Conservation (phyloP, 805 yeast species). For the Metschnikowia lachancei region DNA sequence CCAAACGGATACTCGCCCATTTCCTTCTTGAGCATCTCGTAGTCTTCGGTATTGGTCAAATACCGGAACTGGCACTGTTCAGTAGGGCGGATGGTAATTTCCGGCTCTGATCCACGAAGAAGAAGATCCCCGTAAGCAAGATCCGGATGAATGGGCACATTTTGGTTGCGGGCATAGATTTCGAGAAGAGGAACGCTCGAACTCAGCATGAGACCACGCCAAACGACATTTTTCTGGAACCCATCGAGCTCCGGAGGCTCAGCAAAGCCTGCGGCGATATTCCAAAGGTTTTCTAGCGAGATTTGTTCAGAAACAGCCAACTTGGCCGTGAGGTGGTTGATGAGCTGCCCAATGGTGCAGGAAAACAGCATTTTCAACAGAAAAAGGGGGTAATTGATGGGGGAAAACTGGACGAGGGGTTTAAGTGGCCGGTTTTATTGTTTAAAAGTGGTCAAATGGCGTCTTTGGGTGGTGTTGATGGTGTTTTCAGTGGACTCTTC, state of each 20-base stretch:
- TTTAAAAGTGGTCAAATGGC: no score
- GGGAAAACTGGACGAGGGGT: background rate
- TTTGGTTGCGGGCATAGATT: slow-evolving; percentile 14
- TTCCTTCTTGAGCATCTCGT: slow-evolving; percentile 46
- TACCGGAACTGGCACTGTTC: slow-evolving; percentile 57
- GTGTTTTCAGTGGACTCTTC: no score
- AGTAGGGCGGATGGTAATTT: slow-evolving; percentile 34
- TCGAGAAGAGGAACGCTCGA: slow-evolving; percentile 14
- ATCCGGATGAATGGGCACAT: slow-evolving; percentile 13
- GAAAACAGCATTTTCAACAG: slow-evolving; percentile 18
- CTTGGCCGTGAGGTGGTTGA: slow-evolving; percentile 13
- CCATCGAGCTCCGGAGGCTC: slow-evolving; percentile 24
- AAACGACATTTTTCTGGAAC: slow-evolving; percentile 37
- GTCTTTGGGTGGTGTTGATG: no score
- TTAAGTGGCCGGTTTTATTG: no score
- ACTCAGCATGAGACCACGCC: slow-evolving; percentile 39
- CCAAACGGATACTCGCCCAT: slow-evolving; percentile 55
- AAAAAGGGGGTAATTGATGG: background rate
- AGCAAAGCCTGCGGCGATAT: slow-evolving; percentile 5
- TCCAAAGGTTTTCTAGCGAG: slow-evolving; percentile 17
- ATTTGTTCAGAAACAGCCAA: slow-evolving; percentile 19
- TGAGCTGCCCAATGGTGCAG: slow-evolving; percentile 19
- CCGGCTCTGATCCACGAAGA: slow-evolving; percentile 16
- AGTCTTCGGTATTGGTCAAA: slow-evolving; percentile 49
- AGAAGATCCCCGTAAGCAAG: slow-evolving; percentile 12